Percentiles rank a stretch among this genome's conserved stretches.
Conservation (phyloP, 2,329 filamentous ascomycete species). For the Coniochaeta sp. region DNA sequence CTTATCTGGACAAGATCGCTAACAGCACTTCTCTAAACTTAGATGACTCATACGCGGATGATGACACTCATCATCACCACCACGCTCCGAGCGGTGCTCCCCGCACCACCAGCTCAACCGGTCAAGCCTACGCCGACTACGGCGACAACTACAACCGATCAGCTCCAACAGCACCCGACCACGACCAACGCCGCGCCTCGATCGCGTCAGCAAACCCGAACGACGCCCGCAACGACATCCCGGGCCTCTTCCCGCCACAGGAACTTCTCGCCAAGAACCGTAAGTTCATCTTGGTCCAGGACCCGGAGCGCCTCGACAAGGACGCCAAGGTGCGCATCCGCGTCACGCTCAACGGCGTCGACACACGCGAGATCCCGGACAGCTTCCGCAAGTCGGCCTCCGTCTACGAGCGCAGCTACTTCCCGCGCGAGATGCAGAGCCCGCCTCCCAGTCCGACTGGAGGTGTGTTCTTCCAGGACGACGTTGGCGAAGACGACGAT, state of each 20-base stretch:
- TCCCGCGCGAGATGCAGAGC: conserved; percentile 86
- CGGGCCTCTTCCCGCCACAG: conserved; percentile 75
- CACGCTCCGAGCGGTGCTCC: conserved; percentile 45
- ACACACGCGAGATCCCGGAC: conserved; percentile 93
- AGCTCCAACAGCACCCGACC: conserved; percentile 43
- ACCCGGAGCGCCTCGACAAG: conserved; percentile 55
- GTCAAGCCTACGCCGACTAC: conserved; percentile 69
- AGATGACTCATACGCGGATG: conserved; percentile 40
- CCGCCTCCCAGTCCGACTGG: conserved; percentile 71
- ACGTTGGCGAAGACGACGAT: conserved; percentile 42
- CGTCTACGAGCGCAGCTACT: conserved; percentile 87
- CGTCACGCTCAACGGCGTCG: conserved; percentile 86
- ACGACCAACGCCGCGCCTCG: conserved; percentile 62
- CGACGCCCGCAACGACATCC: conserved; percentile 39
- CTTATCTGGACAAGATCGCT: neutral
- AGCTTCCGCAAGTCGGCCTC: conserved; percentile 86
- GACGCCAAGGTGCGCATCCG: conserved; percentile 78
- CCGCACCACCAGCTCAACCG: conserved; percentile 62
- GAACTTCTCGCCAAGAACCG: conserved; percentile 85
- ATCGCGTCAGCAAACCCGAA: conserved; percentile 15
- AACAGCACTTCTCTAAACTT: neutral
- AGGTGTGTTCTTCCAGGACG: conserved; percentile 67
- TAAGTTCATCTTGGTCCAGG: conserved; percentile 95
- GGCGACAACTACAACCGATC: conserved; percentile 56
- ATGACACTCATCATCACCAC: conserved; percentile 55